These are phyloP conservation scores for Clausena lansium DNA, from an alignment of 345 rosid species.

Conservation along the genomic window DNA sequence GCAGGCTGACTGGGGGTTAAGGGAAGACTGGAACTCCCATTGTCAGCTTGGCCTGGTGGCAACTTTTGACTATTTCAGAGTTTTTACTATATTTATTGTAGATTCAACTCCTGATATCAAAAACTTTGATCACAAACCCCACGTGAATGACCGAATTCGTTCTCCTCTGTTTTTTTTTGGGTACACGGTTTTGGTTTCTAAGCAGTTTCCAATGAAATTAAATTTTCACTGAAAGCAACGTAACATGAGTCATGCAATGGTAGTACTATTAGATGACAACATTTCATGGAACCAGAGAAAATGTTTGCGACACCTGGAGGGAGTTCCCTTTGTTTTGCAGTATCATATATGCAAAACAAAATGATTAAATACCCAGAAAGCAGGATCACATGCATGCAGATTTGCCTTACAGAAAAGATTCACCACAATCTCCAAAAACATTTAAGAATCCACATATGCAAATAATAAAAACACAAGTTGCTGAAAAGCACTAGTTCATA, in stretches of 20 bases:
- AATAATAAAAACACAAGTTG: not conserved
- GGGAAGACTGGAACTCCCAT: not conserved
- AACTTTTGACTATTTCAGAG: not conserved
- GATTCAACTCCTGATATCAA: not conserved
- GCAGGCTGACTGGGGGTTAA: not conserved
- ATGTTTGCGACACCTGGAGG: not conserved
- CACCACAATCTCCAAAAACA: not conserved
- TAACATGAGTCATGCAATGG: not conserved
- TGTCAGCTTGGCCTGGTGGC: not conserved
- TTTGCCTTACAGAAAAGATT: not conserved
- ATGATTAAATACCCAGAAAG: not conserved
- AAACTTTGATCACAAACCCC: not conserved
- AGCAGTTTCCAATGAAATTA: not conserved
- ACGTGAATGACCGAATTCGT: not conserved
- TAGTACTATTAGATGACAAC: no score
- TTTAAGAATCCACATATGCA: not conserved
- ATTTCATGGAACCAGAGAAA: not conserved
- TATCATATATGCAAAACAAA: no score
- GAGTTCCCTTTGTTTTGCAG: not conserved
- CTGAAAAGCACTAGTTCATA: not conserved
- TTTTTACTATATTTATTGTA: not conserved
- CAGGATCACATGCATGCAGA: not conserved
- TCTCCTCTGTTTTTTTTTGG: no score
- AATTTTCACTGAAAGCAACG: not conserved
- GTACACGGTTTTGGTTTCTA: not conserved